A percentile compares a stretch with the other conserved stretches of the same genome.
Conservation (phyloP, 164 flowering plant genomes). For the Magnolia officinalis region DNA sequence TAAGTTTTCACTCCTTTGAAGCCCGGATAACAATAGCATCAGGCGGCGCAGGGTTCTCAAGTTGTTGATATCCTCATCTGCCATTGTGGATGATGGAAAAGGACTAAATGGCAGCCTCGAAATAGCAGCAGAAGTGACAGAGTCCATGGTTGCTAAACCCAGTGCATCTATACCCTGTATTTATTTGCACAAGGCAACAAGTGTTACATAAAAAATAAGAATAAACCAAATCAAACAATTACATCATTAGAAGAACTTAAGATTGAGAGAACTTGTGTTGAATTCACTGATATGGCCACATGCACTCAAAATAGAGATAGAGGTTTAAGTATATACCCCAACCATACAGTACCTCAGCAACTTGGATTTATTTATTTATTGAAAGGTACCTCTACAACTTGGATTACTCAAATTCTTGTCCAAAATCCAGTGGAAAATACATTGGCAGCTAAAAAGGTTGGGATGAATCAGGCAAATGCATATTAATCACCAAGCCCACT, state of each 20-base stretch:
- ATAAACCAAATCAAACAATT: neutral
- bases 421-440: too few species aligned
- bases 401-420: too few species aligned
- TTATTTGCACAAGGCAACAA: slow-evolving; percentile 7
- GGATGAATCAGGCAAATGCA: too few species aligned
- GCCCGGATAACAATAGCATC: slow-evolving; percentile 48
- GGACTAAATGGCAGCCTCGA: slow-evolving; percentile 49
- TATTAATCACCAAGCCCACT: too few species aligned
- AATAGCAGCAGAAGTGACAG: slow-evolving; percentile 36
- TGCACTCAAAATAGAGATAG: too few species aligned
- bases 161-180: slow-evolving; percentile 88
- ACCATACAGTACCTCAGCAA: too few species aligned
- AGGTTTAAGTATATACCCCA: too few species aligned
- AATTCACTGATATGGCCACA: neutral
- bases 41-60: slow-evolving; percentile 68
- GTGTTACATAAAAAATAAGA: slow-evolving; percentile 1
- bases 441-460: too few species aligned
- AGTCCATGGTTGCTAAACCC: slow-evolving; percentile 66
- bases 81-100: slow-evolving; percentile 34
- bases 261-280: neutral
- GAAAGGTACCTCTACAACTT: too few species aligned
- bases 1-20: slow-evolving; percentile 28
- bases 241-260: neutral
- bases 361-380: too few species aligned
- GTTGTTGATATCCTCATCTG: slow-evolving; percentile 63